These are phyloP conservation scores for Xanthoconium separans DNA, from an alignment of 1,284 basidiomycete genomes.

Conservation along the genomic window DNA sequence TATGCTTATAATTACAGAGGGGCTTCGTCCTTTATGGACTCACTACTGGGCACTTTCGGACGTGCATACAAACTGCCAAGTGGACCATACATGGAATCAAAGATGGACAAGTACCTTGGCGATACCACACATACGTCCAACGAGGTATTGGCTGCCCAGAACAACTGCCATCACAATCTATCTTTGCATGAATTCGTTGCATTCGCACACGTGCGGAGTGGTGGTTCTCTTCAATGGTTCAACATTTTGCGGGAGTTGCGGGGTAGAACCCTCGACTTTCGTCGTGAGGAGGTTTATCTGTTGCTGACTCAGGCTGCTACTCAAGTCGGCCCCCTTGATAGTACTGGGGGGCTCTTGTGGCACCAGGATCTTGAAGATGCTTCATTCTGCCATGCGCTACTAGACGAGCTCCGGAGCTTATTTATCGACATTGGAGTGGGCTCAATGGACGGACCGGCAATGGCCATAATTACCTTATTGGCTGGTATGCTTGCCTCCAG, in stretches of 20 bases:
- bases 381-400: background rate
- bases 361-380: background rate
- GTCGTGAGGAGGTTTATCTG: background rate
- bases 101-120: background rate
- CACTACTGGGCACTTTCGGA: too few relatives aligned
- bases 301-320: background rate
- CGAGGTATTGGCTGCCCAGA: background rate
- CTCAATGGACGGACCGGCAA: background rate
- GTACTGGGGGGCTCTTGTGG: background rate
- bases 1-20: too few relatives aligned
- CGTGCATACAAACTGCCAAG: too few relatives aligned
- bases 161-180: too few relatives aligned
- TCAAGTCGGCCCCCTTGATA: background rate
- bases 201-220: background rate
- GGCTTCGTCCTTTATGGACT: too few relatives aligned
- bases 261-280: background rate
- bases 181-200: too few relatives aligned
- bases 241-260: background rate
- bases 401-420: background rate
- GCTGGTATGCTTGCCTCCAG: background rate
- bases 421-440: background rate
- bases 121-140: background rate
- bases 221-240: background rate
- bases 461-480: background rate
- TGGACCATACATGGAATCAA: background rate